Evolutionary conservation across 2,329 filamentous ascomycete genomes (phyloP).

Genomic region (Fusarium sulawesiense): DNA sequence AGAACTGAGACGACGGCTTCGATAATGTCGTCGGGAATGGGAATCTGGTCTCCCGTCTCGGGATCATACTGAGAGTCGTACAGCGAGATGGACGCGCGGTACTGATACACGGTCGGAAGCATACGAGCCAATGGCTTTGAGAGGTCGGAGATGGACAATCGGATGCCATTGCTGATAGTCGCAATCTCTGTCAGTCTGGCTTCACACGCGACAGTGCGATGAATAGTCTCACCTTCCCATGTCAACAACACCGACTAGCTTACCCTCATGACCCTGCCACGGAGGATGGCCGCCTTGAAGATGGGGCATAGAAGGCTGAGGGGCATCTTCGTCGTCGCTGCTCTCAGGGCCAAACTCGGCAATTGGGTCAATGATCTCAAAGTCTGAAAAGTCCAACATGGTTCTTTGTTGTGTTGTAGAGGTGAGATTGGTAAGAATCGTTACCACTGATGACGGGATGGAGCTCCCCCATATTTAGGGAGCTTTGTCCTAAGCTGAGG

Average conservation of each 20-base stretch:
- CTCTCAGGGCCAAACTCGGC: conserved; percentile 34
- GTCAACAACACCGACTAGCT: conserved; percentile 52
- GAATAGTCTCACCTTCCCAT: conserved; percentile 50
- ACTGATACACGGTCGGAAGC: conserved; percentile 60
- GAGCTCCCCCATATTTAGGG: conserved; percentile 29
- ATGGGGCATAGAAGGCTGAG: conserved; percentile 4
- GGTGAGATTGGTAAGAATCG: neutral
- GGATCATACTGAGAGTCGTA: conserved; percentile 50
- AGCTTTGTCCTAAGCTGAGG: conserved; percentile 7
- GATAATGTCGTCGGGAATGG: conserved; percentile 47
- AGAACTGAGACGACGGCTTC: conserved; percentile 44
- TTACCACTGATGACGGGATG: conserved; percentile 13
- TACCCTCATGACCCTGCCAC: conserved; percentile 47
- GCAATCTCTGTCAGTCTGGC: conserved; percentile 12
- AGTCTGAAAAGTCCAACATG: conserved; percentile 43
- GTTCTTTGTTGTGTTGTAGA: conserved; percentile 1
- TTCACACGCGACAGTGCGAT: neutral
- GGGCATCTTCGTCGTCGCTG: conserved; percentile 24
- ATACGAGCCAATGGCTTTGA: conserved; percentile 66
- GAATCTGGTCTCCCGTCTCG: conserved; percentile 48
- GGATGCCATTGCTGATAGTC: conserved; percentile 71
- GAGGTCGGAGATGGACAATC: conserved; percentile 69
- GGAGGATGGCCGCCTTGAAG: conserved; percentile 42
- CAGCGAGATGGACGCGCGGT: conserved; percentile 49
- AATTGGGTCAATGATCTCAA: conserved; percentile 42